Conservation (phyloP, 208 protist genomes). For the Trypanosoma caninum region DNA sequence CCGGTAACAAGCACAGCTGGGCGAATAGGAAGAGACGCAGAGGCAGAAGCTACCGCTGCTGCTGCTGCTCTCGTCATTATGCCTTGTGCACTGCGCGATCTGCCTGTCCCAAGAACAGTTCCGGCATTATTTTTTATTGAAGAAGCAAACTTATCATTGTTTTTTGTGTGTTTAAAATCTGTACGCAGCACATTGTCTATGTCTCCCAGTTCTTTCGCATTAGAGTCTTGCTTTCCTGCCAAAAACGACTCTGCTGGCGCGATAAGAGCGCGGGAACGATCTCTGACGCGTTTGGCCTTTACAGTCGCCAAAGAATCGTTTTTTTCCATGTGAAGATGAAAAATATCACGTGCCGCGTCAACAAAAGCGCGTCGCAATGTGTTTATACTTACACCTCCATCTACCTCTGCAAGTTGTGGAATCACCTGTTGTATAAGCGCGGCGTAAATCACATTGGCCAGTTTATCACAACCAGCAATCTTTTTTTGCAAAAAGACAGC, state of each 20-base stretch:
- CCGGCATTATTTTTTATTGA: neutral
- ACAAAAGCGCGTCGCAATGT: constrained; percentile 12
- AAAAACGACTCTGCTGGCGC: no score
- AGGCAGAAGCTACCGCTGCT: neutral
- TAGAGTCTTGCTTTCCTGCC: no score
- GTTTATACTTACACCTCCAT: constrained; percentile 24
- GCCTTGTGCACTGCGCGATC: constrained; percentile 17
- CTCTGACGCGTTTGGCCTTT: neutral
- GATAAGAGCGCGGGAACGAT: neutral
- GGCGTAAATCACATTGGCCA: constrained; percentile 31
- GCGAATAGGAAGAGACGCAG: constrained; percentile 9
- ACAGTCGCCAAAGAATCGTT: constrained; percentile 3
- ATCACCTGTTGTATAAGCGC: constrained; percentile 41
- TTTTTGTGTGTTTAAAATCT: no score
- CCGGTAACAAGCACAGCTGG: constrained; percentile 15
- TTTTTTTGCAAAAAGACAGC: neutral
- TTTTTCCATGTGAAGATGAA: constrained; percentile 20
- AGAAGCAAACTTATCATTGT: neutral
- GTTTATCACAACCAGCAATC: neutral
- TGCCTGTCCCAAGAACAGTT: neutral
- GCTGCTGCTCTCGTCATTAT: constrained; percentile 3
- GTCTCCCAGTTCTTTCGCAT: no score
- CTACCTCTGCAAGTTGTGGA: constrained; percentile 26
- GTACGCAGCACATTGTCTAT: no score
- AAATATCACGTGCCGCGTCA: constrained; percentile 23